Conservation (phyloP, 495 filamentous ascomycete species). For the Hyphodiscus hymeniophilus region DNA sequence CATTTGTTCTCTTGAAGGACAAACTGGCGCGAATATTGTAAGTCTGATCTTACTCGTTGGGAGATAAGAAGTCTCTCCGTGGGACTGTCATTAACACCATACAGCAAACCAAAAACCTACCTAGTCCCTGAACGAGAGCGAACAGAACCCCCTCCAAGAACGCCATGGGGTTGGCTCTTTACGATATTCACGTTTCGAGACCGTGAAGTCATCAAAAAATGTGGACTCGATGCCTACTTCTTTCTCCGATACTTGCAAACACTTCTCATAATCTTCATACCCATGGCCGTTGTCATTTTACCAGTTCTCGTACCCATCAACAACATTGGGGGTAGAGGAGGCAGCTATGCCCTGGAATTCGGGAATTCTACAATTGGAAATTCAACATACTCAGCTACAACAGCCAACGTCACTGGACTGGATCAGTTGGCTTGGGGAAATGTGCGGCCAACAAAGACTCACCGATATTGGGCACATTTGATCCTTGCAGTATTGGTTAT, state of each 20-base stretch:
- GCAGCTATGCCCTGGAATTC: conserved; percentile 15
- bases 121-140: conserved; percentile 84
- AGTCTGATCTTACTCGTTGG: conserved; percentile 17
- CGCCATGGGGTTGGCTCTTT: conserved; percentile 58
- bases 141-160: conserved; percentile 61
- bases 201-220: conserved; percentile 89
- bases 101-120: conserved; percentile 78
- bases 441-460: conserved; percentile 56
- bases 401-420: conserved; percentile 52
- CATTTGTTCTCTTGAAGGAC: conserved; percentile 71
- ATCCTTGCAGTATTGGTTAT: conserved; percentile 74
- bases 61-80: conserved; percentile 2
- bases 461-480: conserved; percentile 85
- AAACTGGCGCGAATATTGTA: conserved; percentile 83
- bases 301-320: conserved; percentile 87
- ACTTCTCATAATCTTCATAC: conserved; percentile 84
- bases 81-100: conserved; percentile 16
- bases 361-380: conserved; percentile 11
- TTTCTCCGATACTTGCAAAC: conserved; percentile 94
- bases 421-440: conserved; percentile 90
- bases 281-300: conserved; percentile 68
- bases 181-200: conserved; percentile 70
- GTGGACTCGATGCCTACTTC: conserved; percentile 95
- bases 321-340: conserved; percentile 59
- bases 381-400: conserved; percentile 1